Evolutionary conservation across 2,329 filamentous ascomycete genomes (phyloP).

Genomic region (Chrysoporthe cubensis): DNA sequence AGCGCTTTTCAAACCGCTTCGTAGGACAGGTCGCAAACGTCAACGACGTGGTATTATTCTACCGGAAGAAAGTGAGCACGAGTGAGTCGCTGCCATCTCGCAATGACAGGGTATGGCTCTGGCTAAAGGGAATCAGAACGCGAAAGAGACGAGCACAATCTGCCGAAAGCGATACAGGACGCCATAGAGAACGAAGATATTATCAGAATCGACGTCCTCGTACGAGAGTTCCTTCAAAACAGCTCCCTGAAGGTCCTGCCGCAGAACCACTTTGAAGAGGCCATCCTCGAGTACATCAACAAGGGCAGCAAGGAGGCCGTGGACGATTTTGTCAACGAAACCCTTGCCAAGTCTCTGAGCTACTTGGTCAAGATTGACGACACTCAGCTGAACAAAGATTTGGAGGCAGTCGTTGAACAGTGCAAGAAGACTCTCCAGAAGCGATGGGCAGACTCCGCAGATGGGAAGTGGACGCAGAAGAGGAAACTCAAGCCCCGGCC

Average conservation of each 20-base stretch:
- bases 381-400: conserved; percentile 65
- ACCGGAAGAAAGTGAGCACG: conserved; percentile 77
- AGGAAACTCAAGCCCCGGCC: conserved; percentile 74
- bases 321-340: conserved; percentile 77
- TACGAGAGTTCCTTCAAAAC: conserved; percentile 82
- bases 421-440: conserved; percentile 73
- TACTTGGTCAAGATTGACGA: conserved; percentile 70
- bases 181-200: conserved; percentile 69
- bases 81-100: conserved; percentile 42
- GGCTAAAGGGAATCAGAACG: conserved; percentile 36
- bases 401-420: conserved; percentile 74
- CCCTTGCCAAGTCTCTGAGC: conserved; percentile 70
- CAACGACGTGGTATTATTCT: conserved; percentile 91
- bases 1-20: conserved; percentile 93
- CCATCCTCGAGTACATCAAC: conserved; percentile 88
- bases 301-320: conserved; percentile 96
- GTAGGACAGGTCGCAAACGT: conserved; percentile 88
- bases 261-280: conserved; percentile 89
- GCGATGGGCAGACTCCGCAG: conserved; percentile 65
- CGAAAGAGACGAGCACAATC: conserved; percentile 55
- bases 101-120: conserved; percentile 21
- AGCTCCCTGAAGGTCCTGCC: conserved; percentile 93
- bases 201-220: conserved; percentile 86
- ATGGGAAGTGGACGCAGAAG: conserved; percentile 50
- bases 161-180: conserved; percentile 67